Percentiles rank a stretch among this genome's conserved stretches.
Evolutionary conservation across 2,329 filamentous ascomycete species (phyloP).

Genomic region (Ophiostoma sp.): DNA sequence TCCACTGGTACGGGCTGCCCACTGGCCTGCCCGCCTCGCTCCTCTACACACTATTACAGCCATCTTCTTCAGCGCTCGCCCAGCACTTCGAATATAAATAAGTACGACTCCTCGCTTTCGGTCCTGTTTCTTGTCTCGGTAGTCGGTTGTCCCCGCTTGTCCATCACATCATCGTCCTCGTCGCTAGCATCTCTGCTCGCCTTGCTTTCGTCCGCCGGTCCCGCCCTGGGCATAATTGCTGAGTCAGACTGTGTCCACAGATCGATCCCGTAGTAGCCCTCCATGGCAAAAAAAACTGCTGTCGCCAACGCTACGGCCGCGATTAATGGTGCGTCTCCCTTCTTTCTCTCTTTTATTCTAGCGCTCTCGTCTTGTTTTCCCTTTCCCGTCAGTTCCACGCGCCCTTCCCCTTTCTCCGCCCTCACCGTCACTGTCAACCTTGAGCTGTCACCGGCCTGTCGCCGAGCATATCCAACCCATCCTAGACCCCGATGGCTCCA

Average conservation of each 20-base stretch:
- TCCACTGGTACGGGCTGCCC: neutral
- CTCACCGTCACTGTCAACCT: neutral
- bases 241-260: neutral
- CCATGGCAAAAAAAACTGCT: neutral
- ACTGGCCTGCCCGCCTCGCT: too few species aligned
- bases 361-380: neutral
- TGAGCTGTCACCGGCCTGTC: neutral
- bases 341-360: neutral
- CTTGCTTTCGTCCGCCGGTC: neutral
- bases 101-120: neutral
- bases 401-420: neutral
- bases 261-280: neutral
- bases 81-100: neutral
- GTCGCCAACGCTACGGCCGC: conserved; percentile 15
- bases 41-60: too few species aligned
- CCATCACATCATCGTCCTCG: neutral
- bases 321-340: conserved; percentile 20
- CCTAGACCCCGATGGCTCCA: too few species aligned
- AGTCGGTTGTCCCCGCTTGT: neutral
- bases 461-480: too few species aligned
- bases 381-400: neutral
- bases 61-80: neutral
- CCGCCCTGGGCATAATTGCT: neutral
- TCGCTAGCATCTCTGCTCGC: neutral
- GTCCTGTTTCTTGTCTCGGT: neutral